Base-by-base conservation (phyloP, 306 rosid species). In the Amphicarpaea edgeworthii region DNA sequence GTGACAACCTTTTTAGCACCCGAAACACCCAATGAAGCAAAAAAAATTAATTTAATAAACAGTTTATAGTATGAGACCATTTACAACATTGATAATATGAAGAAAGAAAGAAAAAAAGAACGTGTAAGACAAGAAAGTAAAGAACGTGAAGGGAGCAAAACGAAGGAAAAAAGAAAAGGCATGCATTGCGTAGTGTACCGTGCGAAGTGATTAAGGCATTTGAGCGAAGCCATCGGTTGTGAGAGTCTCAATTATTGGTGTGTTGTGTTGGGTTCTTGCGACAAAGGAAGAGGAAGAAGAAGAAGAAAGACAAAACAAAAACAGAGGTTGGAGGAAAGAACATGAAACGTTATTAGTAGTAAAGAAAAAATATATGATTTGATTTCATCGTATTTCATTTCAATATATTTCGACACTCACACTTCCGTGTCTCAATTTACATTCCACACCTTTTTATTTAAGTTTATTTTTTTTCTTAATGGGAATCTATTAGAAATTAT, bases 181-280 rank as follows among this genome's bases (percentile, higher is more conserved):
- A 40, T 14, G 34, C 7, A 19, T 40, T 11, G 17, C 70, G 16
- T n/a, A n/a, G n/a, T n/a, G n/a, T 76, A 89, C 93, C 90, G 87
- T 61, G 86, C 84, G 21, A 87, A 30, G 66, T 75, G 79, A 60
- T 68, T 16, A 60, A 85, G n/a, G 84, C 68, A 75, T n/a, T 45
- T 61, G 12, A 84, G 23, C 55, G 49, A 49, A 66, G 72, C 54
- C 91, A 88, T 88, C 0, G 3, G 0, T 76, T 51, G n/a, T n/a
- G 63, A n/a, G 19, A 17, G 34, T 47, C 12, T 72, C 24, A 47
- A 62, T 32, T 6, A 17, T 46, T 30, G 11, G 17, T 14, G n/a
- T n/a, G 2, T 59, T 14, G 41, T n/a, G 45, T 0, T 26, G 30
- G 16, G 55, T 17, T 0, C 8, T 10, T 2, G n/a, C 4, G 4